Conservation (phyloP, 192 early-diverging fungal species). For the Diversispora epigaea region DNA sequence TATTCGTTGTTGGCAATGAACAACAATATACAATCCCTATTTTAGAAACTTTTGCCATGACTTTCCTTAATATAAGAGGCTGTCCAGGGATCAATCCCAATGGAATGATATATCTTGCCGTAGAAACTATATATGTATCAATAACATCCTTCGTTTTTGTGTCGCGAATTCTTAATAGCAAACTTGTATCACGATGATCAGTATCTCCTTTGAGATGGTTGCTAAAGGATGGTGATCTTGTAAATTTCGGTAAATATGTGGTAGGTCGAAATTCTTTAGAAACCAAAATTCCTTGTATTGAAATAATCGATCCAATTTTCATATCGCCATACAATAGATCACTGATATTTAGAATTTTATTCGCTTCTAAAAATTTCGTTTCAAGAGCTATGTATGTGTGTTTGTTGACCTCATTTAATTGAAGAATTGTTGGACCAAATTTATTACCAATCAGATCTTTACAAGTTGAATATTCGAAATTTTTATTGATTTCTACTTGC, state of each 20-base stretch:
- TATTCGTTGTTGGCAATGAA: background rate
- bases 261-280: background rate
- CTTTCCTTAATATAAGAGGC: background rate
- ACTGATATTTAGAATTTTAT: background rate
- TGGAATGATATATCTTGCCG: background rate
- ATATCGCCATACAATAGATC: background rate
- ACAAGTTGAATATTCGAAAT: background rate
- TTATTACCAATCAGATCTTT: background rate
- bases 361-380: background rate
- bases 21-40: background rate
- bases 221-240: background rate
- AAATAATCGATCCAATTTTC: background rate
- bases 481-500: background rate
- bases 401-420: background rate
- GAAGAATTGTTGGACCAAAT: background rate
- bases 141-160: background rate
- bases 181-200: background rate
- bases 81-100: background rate
- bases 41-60: background rate
- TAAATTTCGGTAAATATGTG: background rate
- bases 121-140: background rate
- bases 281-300: background rate
- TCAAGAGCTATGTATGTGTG: background rate
- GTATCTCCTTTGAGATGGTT: background rate
- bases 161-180: slow-evolving; percentile 4